Conservation (phyloP, 2,329 filamentous ascomycete species). For the Rhytidhysteron rufulum region DNA sequence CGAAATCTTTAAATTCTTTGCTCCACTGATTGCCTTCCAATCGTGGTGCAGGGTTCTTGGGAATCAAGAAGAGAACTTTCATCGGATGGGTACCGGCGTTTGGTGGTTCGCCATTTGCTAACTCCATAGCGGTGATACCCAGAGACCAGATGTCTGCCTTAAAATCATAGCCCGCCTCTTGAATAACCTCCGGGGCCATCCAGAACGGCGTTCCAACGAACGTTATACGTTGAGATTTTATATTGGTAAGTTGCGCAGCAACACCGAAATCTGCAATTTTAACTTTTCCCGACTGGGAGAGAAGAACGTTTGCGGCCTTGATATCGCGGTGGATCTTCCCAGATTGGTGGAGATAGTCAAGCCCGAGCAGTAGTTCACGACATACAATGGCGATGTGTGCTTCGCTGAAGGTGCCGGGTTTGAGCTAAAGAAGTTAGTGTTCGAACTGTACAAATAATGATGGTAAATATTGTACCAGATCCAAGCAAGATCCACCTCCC, state of each 20-base stretch:
- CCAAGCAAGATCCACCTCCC: slow-evolving; percentile 90
- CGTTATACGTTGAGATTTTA: slow-evolving; percentile 95
- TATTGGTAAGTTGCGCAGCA: slow-evolving; percentile 91
- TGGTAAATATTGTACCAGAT: slow-evolving; percentile 63
- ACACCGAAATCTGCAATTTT: slow-evolving; percentile 98
- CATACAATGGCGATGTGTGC: slow-evolving; percentile 91
- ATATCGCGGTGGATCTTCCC: slow-evolving; percentile 97
- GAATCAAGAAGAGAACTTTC: slow-evolving; percentile 96
- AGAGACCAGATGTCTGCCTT: slow-evolving; percentile 98
- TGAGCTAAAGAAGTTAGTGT: slow-evolving; percentile 57
- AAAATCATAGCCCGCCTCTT: slow-evolving; percentile 95
- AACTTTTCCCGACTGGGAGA: slow-evolving; percentile 86
- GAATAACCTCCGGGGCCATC: slow-evolving; percentile 99
- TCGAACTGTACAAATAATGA: not conserved
- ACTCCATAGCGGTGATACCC: slow-evolving; percentile 87
- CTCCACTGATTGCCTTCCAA: slow-evolving; percentile 79
- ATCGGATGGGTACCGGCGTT: slow-evolving; percentile 96
- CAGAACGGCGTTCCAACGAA: slow-evolving; percentile 98
- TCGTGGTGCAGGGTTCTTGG: slow-evolving; percentile 80
- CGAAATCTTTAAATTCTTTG: slow-evolving; percentile 90
- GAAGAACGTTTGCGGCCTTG: slow-evolving; percentile 92
- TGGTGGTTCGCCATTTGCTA: slow-evolving; percentile 88
- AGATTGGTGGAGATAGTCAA: slow-evolving; percentile 90
- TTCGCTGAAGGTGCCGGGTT: slow-evolving; percentile 85
- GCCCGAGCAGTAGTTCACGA: slow-evolving; percentile 80